Evolutionary conservation across 208 protist genomes (phyloP).

Genomic region (Leishmania tropica): DNA sequence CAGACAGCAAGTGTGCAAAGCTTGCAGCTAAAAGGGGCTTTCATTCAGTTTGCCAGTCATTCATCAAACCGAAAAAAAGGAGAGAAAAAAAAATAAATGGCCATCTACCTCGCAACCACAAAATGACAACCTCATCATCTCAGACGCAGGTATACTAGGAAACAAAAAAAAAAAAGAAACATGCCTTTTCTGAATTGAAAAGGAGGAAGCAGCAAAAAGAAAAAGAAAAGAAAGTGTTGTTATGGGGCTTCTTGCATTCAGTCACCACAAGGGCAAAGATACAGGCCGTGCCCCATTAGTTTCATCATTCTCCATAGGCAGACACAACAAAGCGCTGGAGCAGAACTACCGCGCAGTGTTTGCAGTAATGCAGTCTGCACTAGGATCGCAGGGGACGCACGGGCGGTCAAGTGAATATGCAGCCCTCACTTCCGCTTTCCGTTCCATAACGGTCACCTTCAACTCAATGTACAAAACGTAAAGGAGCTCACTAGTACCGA

Average conservation of each 20-base stretch:
- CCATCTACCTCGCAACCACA: background rate
- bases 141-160: background rate
- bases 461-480: conserved; percentile 53
- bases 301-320: conserved; percentile 42
- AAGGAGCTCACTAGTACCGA: conserved; percentile 30
- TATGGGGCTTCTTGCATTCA: conserved; percentile 18
- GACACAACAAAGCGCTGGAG: conserved; percentile 26
- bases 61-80: conserved; percentile 1
- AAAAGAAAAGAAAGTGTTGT: background rate
- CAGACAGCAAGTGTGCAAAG: background rate
- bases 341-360: conserved; percentile 23
- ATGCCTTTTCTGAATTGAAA: background rate
- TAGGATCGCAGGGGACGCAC: conserved; percentile 25
- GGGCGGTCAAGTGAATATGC: conserved; percentile 43
- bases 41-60: background rate
- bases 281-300: conserved; percentile 9
- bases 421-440: conserved; percentile 28
- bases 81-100: conserved; percentile 10
- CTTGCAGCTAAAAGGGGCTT: background rate
- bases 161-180: background rate
- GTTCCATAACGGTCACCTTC: conserved; percentile 21
- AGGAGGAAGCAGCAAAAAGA: background rate
- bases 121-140: background rate
- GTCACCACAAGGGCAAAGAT: conserved; percentile 36
- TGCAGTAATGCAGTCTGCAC: conserved; percentile 11